phyloP scores from a whole-genome alignment of 139 green algal species.

The Mesotaenium endlicherianum region DNA sequence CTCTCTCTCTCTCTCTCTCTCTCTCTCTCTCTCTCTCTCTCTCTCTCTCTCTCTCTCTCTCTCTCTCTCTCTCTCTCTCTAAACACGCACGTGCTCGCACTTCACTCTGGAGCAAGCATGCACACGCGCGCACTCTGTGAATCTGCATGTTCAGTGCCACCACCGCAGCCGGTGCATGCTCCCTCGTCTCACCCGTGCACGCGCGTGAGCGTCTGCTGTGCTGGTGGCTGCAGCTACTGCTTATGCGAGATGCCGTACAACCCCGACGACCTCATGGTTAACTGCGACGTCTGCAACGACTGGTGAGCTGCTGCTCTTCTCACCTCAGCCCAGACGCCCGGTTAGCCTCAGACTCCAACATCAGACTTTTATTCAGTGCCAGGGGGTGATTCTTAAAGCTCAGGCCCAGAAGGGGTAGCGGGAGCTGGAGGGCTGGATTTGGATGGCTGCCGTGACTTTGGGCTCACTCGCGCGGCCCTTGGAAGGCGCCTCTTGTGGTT shows the following conservation, averaged over 20 bases:
- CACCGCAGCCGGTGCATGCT: no score
- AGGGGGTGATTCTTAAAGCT: neutral
- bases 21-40: no score
- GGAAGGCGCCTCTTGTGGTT: neutral
- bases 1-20: no score
- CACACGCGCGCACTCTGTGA: no score
- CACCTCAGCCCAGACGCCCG: neutral
- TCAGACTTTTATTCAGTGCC: neutral
- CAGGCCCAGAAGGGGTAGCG: no score
- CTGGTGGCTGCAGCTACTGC: constrained; percentile 73
- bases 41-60: neutral
- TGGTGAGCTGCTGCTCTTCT: constrained; percentile 60
- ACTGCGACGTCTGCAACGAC: constrained; percentile 70
- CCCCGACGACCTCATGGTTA: constrained; percentile 78
- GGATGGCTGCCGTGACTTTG: no score
- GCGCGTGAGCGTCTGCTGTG: neutral
- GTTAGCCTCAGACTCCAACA: neutral
- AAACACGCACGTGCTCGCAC: neutral
- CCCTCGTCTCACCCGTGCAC: neutral
- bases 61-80: neutral
- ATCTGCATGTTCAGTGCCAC: no score
- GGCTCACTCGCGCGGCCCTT: neutral
- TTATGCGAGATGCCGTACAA: constrained; percentile 83
- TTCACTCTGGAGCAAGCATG: no score
- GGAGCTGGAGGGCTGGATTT: no score